Percentiles rank a stretch among this genome's conserved stretches.
Evolutionary conservation across 2,329 filamentous ascomycete genomes (phyloP).

Genomic region (Fusarium coffeatum): DNA sequence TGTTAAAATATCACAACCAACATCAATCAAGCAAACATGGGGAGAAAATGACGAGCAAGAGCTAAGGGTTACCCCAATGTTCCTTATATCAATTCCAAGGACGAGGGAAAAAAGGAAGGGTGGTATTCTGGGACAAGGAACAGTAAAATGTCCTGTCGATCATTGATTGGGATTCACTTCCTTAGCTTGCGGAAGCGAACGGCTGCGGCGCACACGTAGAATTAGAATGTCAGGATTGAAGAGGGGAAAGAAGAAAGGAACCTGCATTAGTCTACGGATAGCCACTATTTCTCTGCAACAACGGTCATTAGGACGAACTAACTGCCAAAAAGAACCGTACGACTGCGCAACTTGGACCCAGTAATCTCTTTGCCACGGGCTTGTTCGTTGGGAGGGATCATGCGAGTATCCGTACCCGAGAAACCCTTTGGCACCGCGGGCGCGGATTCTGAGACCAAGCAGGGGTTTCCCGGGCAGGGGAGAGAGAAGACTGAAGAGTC

Average conservation of each 20-base stretch:
- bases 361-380: slow-evolving; percentile 3
- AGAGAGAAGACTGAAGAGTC: not conserved
- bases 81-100: slow-evolving; percentile 28
- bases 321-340: slow-evolving; percentile 1
- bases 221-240: not conserved
- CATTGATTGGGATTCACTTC: not conserved
- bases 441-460: not conserved
- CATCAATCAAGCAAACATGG: not conserved
- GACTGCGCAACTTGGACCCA: not conserved
- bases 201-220: not conserved
- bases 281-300: slow-evolving; percentile 1
- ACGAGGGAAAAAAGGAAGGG: not conserved
- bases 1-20: not conserved
- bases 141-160: slow-evolving; percentile 24
- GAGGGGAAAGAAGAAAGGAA: not conserved
- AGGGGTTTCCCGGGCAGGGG: not conserved
- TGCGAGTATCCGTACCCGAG: not conserved
- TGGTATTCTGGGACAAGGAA: not conserved
- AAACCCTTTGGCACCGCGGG: not conserved
- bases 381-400: not conserved
- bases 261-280: slow-evolving; percentile 21
- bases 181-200: not conserved
- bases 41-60: not conserved
- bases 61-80: slow-evolving; percentile 1
- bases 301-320: not conserved